These are phyloP conservation scores for Trichoderma koningiopsis DNA, from an alignment of 2,329 filamentous ascomycete genomes.

Conservation along the genomic window DNA sequence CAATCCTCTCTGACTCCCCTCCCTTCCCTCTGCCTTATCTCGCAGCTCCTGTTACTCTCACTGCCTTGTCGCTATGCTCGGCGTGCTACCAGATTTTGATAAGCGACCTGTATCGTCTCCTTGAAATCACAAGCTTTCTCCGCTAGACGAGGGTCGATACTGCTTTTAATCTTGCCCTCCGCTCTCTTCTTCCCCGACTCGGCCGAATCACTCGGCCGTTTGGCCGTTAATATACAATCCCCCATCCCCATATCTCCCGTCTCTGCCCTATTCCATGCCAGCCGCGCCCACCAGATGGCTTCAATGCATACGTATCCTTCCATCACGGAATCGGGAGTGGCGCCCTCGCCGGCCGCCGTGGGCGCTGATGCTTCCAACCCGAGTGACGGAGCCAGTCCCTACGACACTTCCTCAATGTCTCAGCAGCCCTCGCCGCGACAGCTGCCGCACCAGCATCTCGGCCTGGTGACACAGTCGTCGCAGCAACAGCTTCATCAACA, in stretches of 20 bases:
- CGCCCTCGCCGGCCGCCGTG: conserved; percentile 19
- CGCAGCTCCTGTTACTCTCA: not conserved
- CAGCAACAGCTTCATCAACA: conserved; percentile 31
- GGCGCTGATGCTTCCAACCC: conserved; percentile 27
- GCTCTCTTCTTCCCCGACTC: conserved; percentile 7
- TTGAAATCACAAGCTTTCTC: conserved; percentile 8
- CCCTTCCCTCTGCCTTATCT: not conserved
- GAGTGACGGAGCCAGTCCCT: conserved; percentile 21
- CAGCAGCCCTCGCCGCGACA: conserved; percentile 31
- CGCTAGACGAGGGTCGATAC: not conserved
- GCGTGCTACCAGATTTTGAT: conserved; percentile 19
- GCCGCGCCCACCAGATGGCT: conserved; percentile 16
- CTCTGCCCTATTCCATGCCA: not conserved
- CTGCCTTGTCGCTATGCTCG: conserved; percentile 15
- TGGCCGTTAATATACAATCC: not conserved
- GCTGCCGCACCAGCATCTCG: conserved; percentile 34
- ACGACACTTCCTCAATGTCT: conserved; percentile 23
- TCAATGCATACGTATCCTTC: conserved; percentile 23
- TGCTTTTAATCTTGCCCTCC: not conserved
- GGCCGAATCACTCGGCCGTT: conserved; percentile 22
- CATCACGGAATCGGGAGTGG: conserved; percentile 7
- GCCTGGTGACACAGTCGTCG: conserved; percentile 29
- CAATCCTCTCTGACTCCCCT: not conserved
- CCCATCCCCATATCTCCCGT: not conserved
- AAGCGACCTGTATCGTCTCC: conserved; percentile 22